Evolutionary conservation across 306 rosid species (phyloP).

Genomic region (Cercis canadensis): DNA sequence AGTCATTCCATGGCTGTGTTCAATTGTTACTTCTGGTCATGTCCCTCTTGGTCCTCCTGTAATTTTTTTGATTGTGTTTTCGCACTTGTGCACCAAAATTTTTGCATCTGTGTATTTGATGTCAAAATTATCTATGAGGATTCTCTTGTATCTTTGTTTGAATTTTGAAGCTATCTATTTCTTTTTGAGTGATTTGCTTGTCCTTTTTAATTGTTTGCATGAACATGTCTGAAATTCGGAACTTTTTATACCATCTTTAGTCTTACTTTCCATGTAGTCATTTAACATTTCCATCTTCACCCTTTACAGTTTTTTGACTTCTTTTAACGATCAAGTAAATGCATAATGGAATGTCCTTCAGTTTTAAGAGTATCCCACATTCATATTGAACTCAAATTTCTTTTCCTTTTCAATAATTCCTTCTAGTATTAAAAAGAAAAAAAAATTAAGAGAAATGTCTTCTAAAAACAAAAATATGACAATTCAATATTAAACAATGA

Average conservation of each 20-base stretch:
- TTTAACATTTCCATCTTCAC: neutral
- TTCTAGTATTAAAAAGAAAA: too few species aligned
- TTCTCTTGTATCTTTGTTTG: neutral
- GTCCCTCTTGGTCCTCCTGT: neutral
- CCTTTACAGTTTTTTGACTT: neutral
- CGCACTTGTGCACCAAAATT: neutral
- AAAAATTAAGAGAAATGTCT: too few species aligned
- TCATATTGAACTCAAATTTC: neutral
- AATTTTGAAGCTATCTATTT: neutral
- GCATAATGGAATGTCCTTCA: neutral
- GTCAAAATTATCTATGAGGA: neutral
- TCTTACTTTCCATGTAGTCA: neutral
- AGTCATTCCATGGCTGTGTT: neutral
- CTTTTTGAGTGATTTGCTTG: neutral
- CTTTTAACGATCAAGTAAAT: neutral
- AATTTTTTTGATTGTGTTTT: neutral
- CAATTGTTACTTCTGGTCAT: neutral
- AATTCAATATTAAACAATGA: too few species aligned
- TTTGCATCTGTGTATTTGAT: neutral
- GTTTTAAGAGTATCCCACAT: neutral
- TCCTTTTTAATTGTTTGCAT: neutral
- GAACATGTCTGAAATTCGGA: too few species aligned
- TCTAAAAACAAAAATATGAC: too few species aligned
- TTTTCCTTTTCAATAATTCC: too few species aligned
- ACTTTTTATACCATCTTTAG: neutral